Evolutionary conservation across 2,329 filamentous ascomycete genomes (phyloP), one percentile per base, ranked within the genome.

Genomic region (Aspergillus ochraceoroseus): DNA sequence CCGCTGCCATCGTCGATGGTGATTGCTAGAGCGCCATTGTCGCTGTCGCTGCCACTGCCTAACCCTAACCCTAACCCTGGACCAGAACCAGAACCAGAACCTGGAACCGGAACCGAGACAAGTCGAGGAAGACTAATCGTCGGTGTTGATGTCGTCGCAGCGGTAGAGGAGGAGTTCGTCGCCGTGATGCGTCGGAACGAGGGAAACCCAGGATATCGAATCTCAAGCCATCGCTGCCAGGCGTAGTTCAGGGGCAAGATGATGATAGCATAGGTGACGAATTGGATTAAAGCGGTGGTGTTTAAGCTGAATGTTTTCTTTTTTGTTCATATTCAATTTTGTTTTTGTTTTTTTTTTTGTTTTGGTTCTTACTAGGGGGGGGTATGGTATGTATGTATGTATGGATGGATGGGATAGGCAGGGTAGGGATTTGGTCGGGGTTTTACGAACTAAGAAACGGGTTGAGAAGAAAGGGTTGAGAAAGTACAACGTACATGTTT

Each of bases 171-270:
- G n/a, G n/a, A n/a, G n/a, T n/a, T n/a, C n/a, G n/a, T n/a, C 23
- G 27, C 13, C 4, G 29, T 7, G 22, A 6, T 13, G 37, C 14
- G n/a, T 13, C 33, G 29, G 39, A 38, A 46, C 8, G 31, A 22
- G 2, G 74, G 73, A 52, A 77, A 75, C 0, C 83, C 82, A 0
- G 88, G 88, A 57, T 87, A 94, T 3, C 71, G 66, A 4, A 75
- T 69, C 65, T 95, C 88, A 37, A 95, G 74, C 58, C 76, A 85
- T 27, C 79, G 75, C 72, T 94, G 88, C 88, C 87, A 95, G 54
- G 86, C 60, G 58, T 87, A 86, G 66, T 95, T 95, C 30, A 85
- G 85, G 2, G 88, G 87, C 27, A 82, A 83, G 63, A 75, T 82
- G 44, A 94, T 59, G 22, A 85, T 58, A 49, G 82, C 77, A 70